Evolutionary conservation across 495 filamentous ascomycete species (phyloP).

Genomic region (Neurospora sp.): DNA sequence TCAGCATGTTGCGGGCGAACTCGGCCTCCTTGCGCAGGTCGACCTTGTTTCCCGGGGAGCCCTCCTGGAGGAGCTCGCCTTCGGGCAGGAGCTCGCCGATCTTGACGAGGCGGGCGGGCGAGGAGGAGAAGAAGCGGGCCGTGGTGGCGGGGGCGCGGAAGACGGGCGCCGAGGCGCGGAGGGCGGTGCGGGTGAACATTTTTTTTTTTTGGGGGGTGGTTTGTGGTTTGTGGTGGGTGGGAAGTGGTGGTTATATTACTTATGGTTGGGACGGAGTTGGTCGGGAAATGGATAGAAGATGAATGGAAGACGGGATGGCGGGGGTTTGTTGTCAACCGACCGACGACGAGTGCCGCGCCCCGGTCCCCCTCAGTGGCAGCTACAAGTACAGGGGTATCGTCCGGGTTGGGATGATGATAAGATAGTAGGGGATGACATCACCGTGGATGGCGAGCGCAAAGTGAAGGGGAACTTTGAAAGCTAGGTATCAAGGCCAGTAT

Average conservation of each 20-base stretch:
- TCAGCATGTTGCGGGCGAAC: constrained; percentile 58
- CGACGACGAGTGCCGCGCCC: background rate
- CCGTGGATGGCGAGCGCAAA: background rate
- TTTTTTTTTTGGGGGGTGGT: background rate
- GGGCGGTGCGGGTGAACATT: constrained; percentile 4
- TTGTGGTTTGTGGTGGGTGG: background rate
- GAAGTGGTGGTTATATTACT: background rate
- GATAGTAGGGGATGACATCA: constrained; percentile 8
- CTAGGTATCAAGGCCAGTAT: background rate
- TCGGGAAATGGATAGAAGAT: no score
- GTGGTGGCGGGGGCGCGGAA: constrained; percentile 3
- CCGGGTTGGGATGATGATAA: background rate
- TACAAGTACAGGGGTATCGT: background rate
- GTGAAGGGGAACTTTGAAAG: background rate
- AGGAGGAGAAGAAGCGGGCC: constrained; percentile 42
- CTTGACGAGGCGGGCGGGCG: constrained; percentile 39
- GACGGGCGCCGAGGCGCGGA: constrained; percentile 2
- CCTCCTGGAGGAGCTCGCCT: constrained; percentile 51
- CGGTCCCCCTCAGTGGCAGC: background rate
- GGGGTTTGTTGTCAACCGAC: background rate
- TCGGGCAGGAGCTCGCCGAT: constrained; percentile 53
- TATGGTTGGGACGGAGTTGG: no score
- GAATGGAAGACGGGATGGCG: no score
- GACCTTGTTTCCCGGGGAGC: constrained; percentile 68
- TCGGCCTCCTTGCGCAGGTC: constrained; percentile 68